Evolutionary conservation across 768 basidiomycete species (phyloP).

Genomic region (Boletus rufocinnamomeus): DNA sequence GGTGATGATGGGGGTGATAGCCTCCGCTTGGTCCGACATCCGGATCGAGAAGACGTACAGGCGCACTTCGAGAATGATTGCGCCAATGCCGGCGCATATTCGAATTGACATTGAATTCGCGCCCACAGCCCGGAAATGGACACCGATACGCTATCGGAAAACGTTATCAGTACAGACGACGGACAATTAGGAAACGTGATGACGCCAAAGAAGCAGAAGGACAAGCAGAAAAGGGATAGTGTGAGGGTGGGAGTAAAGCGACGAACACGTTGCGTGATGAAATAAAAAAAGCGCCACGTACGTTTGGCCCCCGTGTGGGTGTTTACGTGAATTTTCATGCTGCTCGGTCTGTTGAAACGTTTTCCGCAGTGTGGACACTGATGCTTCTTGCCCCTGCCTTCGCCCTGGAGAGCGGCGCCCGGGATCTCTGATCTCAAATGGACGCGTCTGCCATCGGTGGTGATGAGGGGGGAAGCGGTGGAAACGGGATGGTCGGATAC

Average conservation of each 20-base stretch:
- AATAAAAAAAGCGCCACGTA: slow-evolving; percentile 26
- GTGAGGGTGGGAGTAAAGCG: slow-evolving; percentile 15
- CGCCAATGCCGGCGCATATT: slow-evolving; percentile 83
- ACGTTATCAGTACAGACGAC: slow-evolving; percentile 16
- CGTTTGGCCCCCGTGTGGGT: slow-evolving; percentile 43
- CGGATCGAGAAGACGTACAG: slow-evolving; percentile 26
- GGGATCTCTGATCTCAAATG: slow-evolving; percentile 35
- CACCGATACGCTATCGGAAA: slow-evolving; percentile 62
- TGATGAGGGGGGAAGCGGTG: slow-evolving; percentile 27
- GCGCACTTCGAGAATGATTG: slow-evolving; percentile 50
- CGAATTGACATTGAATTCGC: slow-evolving; percentile 81
- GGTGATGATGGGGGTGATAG: slow-evolving; percentile 21
- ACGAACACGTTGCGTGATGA: slow-evolving; percentile 26
- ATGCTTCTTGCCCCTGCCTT: slow-evolving; percentile 39
- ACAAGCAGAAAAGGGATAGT: slow-evolving; percentile 7
- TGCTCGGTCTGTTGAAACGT: slow-evolving; percentile 45
- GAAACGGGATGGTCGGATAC: slow-evolving; percentile 32
- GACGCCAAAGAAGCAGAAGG: slow-evolving; percentile 1
- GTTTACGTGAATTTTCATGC: slow-evolving; percentile 45
- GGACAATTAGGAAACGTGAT: neutral
- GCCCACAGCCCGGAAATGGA: slow-evolving; percentile 70
- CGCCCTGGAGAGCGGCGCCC: slow-evolving; percentile 29
- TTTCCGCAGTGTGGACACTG: slow-evolving; percentile 41
- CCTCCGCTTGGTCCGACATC: slow-evolving; percentile 13
- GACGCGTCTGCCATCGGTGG: slow-evolving; percentile 31